Base-by-base conservation (phyloP, 345 rosid species). In the Gynandropsis gynandra region DNA sequence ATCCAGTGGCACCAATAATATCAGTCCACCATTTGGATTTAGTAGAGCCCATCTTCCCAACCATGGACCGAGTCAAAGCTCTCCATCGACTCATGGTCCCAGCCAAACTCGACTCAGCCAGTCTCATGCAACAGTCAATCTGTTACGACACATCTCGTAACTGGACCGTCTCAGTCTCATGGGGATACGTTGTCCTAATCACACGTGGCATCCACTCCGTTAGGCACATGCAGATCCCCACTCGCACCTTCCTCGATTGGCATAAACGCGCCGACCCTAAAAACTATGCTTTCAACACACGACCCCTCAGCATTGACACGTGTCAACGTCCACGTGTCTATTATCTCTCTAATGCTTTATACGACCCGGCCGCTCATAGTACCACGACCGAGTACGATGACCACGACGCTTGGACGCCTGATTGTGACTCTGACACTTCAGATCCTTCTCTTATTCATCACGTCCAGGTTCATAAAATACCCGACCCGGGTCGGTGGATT, bases 161-260 rank as follows among this genome's bases (percentile, higher is more conserved):
- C 31, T 83, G 98, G 98, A 83, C 89, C 0, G 56, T 83, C 16
- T 83, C 95, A 0, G 78, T 86, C 9, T 76, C 94, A 0, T 86
- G 98, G 98, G 94, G 98, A n/a, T 83, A 72, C 43, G 65, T 81
- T 0, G 81, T 83, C 17, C 89, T 81, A 18, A 65, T 90, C 5
- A 52, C 34, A 17, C 74, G 81, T 0, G 87, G 82, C 17, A 73
- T 76, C 18, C 4, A 76, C 38, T 16, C 69, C 4, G 80, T 81
- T 0, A 67, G 80, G 32, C 80, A 78, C 47, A 60, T 89, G 43
- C 75, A 69, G 39, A 54, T 63, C 12, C 90, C 94, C 1, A 61
- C 64, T 0, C 64, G 78, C 24, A 90, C 98, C 0, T 83, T 83
- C 55, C 42, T 75, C 8, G 73, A 72, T 12, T 90, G 96, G 96